phyloP scores from a whole-genome alignment of 257 asterid genomes.

The Paulownia fortunei region DNA sequence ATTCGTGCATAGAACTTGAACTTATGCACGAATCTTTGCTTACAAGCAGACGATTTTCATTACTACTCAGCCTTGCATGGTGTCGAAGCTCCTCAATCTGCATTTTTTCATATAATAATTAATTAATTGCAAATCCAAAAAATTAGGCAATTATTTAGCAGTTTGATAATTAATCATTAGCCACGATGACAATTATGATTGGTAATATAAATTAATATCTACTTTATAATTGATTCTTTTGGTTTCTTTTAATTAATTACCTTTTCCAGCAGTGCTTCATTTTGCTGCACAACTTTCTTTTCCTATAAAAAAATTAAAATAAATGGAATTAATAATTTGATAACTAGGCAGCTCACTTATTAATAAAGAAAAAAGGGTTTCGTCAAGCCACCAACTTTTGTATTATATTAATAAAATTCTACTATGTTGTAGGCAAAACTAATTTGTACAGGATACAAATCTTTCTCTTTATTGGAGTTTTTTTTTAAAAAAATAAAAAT shows the following conservation, averaged over 20 bases:
- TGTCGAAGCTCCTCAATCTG: constrained; percentile 67
- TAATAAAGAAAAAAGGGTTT: background rate
- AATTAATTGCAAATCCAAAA: too few species aligned
- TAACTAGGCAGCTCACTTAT: background rate
- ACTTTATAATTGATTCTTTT: background rate
- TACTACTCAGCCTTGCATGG: constrained; percentile 37
- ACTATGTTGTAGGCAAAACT: too few species aligned
- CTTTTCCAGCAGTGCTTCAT: constrained; percentile 62
- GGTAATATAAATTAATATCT: too few species aligned
- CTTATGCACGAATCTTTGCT: constrained; percentile 50
- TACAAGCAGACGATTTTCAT: constrained; percentile 31
- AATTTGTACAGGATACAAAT: too few species aligned
- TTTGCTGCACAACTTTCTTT: constrained; percentile 55
- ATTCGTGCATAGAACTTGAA: constrained; percentile 41
- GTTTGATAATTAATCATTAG: constrained; percentile 26
- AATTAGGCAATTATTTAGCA: background rate
- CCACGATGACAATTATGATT: background rate
- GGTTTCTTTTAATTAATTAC: constrained; percentile 35
- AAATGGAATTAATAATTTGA: background rate
- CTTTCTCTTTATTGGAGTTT: too few species aligned
- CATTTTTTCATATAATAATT: too few species aligned
- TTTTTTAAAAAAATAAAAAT: background rate
- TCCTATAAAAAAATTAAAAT: constrained; percentile 39
- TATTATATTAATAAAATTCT: too few species aligned
- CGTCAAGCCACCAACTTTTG: too few species aligned